phyloP scores from a whole-genome alignment of 2,329 filamentous ascomycete species.

The Calonectria ilicicola region DNA sequence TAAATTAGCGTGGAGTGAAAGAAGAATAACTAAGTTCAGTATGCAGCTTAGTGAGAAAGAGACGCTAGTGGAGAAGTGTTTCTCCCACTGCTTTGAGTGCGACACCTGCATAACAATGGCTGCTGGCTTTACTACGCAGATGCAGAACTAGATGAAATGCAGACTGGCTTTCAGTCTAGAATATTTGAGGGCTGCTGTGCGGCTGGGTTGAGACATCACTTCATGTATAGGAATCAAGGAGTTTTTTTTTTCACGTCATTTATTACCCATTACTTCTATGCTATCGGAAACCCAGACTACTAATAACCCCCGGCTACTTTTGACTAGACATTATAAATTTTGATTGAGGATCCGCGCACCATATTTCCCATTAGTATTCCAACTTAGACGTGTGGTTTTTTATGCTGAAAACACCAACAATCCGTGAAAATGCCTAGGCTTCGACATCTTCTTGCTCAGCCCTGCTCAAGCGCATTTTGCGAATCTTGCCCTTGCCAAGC shows the following conservation, averaged over 20 bases:
- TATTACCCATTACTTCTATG: background rate
- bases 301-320: background rate
- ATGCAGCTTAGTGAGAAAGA: no score
- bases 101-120: no score
- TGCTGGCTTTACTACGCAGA: no score
- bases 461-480: background rate
- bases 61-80: background rate
- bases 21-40: no score
- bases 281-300: background rate
- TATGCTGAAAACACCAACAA: background rate
- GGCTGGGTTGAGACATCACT: background rate
- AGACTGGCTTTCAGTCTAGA: no score
- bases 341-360: background rate
- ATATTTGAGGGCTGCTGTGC: no score
- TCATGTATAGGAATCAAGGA: background rate
- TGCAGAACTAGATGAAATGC: no score
- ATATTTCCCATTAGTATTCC: background rate
- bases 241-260: background rate
- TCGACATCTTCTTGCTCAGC: background rate
- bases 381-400: background rate
- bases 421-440: background rate
- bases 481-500: background rate
- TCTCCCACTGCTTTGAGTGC: no score
- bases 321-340: background rate
- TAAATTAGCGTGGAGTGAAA: background rate